phyloP scores from a whole-genome alignment of 1,284 basidiomycete genomes.

The Apiotrichum montevideense region DNA sequence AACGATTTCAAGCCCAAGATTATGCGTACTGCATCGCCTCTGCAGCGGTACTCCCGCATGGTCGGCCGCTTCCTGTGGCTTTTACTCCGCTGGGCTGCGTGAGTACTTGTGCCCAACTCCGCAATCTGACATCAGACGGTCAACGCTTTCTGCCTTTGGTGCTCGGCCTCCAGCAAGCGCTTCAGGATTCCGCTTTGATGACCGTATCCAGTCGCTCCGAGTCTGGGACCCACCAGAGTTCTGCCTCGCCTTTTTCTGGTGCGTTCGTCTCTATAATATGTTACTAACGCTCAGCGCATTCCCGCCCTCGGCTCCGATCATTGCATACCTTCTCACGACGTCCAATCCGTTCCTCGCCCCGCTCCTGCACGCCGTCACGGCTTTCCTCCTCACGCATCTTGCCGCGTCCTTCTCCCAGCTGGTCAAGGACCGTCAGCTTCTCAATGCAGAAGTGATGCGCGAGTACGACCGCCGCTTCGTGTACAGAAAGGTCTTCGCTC shows the following conservation, averaged over 20 bases:
- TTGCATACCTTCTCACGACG: slow-evolving; percentile 32
- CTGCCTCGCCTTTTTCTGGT: slow-evolving; percentile 46
- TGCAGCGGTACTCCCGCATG: not conserved
- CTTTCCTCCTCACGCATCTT: slow-evolving; percentile 34
- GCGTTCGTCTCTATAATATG: slow-evolving; percentile 3
- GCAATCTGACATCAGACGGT: slow-evolving; percentile 11
- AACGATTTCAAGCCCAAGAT: not conserved
- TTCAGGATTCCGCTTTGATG: slow-evolving; percentile 6
- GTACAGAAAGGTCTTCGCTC: slow-evolving; percentile 39
- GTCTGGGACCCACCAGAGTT: slow-evolving; percentile 47
- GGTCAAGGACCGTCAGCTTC: slow-evolving; percentile 42
- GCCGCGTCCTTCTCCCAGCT: slow-evolving; percentile 35
- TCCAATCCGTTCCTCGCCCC: slow-evolving; percentile 36
- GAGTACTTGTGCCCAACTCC: slow-evolving; percentile 11
- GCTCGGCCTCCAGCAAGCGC: slow-evolving; percentile 7
- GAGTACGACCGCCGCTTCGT: slow-evolving; percentile 47
- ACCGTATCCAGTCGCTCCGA: slow-evolving; percentile 38
- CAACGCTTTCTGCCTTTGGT: slow-evolving; percentile 29
- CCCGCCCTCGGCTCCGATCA: slow-evolving; percentile 35
- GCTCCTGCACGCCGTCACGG: slow-evolving; percentile 27
- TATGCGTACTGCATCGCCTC: not conserved
- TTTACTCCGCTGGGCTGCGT: slow-evolving; percentile 27
- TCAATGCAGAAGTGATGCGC: slow-evolving; percentile 45
- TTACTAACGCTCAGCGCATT: slow-evolving; percentile 25
- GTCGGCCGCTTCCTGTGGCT: slow-evolving; percentile 4